Evolutionary conservation across 2,329 filamentous ascomycete genomes (phyloP).

Genomic region (Trichoderma simmonsii): DNA sequence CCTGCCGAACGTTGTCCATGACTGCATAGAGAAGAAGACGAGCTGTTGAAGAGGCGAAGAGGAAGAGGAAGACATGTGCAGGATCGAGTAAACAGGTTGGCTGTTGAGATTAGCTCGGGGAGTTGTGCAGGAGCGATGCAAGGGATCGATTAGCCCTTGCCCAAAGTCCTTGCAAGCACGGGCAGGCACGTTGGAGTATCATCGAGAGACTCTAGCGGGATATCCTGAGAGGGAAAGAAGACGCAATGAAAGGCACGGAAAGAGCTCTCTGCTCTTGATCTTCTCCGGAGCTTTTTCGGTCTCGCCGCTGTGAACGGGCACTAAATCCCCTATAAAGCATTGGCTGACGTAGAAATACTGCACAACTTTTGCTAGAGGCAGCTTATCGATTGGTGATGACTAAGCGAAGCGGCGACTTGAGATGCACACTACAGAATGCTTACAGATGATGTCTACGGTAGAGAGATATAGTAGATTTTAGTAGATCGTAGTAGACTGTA

Average conservation of each 20-base stretch:
- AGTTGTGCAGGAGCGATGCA: background rate
- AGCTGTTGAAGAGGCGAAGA: background rate
- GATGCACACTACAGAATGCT: background rate
- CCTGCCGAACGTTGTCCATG: background rate
- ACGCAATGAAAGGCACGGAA: background rate
- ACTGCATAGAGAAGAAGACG: background rate
- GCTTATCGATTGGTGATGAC: slow-evolving; percentile 8
- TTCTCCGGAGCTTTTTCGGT: background rate
- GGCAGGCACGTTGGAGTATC: background rate
- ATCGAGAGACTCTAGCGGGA: background rate
- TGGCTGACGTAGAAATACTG: background rate
- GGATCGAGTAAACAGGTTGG: too few species aligned
- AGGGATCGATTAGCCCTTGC: background rate
- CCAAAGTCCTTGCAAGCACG: background rate
- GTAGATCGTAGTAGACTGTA: too few species aligned
- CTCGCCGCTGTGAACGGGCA: background rate
- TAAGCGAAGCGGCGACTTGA: background rate
- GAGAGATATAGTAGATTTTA: background rate
- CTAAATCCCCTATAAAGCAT: background rate
- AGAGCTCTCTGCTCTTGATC: background rate
- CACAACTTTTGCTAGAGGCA: background rate
- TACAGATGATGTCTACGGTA: background rate
- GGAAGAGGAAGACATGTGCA: background rate
- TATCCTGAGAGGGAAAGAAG: background rate
- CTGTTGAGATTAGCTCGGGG: background rate